Conservation (phyloP, 2,329 filamentous ascomycete species). For the Daldinia eschscholtzii region DNA sequence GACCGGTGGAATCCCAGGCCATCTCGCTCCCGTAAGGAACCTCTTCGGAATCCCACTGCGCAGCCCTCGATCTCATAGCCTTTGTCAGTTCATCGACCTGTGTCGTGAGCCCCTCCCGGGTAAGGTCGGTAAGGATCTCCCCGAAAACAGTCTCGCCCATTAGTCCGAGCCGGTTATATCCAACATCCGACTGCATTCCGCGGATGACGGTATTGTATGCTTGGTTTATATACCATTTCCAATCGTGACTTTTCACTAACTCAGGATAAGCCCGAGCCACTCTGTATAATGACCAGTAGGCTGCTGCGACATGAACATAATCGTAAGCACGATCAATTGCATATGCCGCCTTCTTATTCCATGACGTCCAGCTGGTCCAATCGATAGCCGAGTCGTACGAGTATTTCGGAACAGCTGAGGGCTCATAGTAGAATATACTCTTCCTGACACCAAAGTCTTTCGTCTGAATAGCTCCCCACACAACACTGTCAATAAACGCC, state of each 20-base stretch:
- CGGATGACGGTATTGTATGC: constrained; percentile 65
- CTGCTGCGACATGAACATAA: constrained; percentile 68
- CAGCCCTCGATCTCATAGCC: constrained; percentile 63
- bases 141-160: constrained; percentile 73
- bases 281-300: constrained; percentile 70
- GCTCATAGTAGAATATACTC: constrained; percentile 70
- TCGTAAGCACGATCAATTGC: constrained; percentile 67
- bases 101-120: constrained; percentile 58
- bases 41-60: constrained; percentile 62
- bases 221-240: constrained; percentile 68
- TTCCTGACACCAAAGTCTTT: constrained; percentile 64
- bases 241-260: constrained; percentile 57
- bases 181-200: constrained; percentile 55
- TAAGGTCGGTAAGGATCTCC: constrained; percentile 64
- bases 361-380: constrained; percentile 65
- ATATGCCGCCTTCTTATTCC: constrained; percentile 62
- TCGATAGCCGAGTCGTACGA: constrained; percentile 59
- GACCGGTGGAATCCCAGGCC: constrained; percentile 73
- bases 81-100: constrained; percentile 58
- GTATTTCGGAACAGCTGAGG: constrained; percentile 57
- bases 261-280: constrained; percentile 63
- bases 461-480: constrained; percentile 64
- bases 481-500: constrained; percentile 63
- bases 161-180: constrained; percentile 62
- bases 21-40: constrained; percentile 72